Evolutionary conservation across 495 filamentous ascomycete genomes (phyloP), one percentile per base, ranked within the genome.

Genomic region (Penicillium longicatenatum): DNA sequence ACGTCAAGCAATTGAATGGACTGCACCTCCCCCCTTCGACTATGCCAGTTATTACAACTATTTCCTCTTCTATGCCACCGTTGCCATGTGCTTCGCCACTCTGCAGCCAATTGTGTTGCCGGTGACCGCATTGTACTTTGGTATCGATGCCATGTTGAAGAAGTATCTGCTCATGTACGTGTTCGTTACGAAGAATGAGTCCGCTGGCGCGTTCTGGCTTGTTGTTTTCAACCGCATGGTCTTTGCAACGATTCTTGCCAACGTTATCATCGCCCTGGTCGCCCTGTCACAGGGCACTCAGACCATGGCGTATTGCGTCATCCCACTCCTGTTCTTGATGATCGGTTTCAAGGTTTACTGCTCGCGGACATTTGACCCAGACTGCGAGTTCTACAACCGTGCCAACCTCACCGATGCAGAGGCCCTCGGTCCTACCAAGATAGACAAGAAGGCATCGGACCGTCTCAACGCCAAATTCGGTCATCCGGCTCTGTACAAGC

Each of bases 41-140:
- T 98, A 97, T 65, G 91, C 94, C 50, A 91, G 84, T 57, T 97
- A 98, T 75, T 98, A 97, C 79, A 98, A 97, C 69, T 81, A 87
- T 73, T 97, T 97, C 73, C 79, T 98, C 17, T 99, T 90, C 75
- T 97, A 97, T 70, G 79, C 89, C 4, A 98, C 94, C 0, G 89
- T 97, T 31, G 87, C 91, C 3, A 79, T 99, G 33, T 91, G 86
- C 65, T 98, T 93, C 69, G 86, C 88, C 2, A 87, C 89, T 11
- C 72, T 97, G 42, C 94, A 98, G 73, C 94, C 94, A 0, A 82
- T 98, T 31, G 89, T 92, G 5, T 81, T 99, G n/a, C 90, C 91
- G 0, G 87, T 96, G 35, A 90, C 90, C 0, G 93, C 93, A 2
- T 65, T 98, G 19, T 99, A 97, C 76, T 98, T 98, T 69, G 76